Conservation (phyloP, 1,139 yeast genomes). For the Magnusiomyces suaveolens region DNA sequence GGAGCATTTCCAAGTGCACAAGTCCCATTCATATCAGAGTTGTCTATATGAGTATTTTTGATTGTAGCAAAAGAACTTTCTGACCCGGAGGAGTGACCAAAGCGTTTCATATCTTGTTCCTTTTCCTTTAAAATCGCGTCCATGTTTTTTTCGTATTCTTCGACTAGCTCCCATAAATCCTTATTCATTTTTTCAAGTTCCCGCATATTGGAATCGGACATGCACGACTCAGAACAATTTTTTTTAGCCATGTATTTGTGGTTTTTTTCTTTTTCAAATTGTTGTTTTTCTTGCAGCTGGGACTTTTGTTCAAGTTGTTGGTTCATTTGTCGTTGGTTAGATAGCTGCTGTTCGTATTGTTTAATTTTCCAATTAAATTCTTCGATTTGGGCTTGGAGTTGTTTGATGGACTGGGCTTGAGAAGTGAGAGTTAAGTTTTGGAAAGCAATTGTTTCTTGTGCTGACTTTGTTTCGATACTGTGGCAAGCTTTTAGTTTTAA, state of each 20-base stretch:
- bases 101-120: not conserved
- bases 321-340: not conserved
- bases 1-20: not conserved
- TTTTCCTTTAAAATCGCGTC: not conserved
- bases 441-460: not conserved
- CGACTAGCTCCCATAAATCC: not conserved
- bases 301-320: not conserved
- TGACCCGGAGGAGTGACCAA: not conserved
- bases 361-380: not conserved
- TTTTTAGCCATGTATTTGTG: not conserved
- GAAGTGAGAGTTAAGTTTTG: not conserved
- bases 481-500: not conserved
- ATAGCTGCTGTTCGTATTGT: not conserved
- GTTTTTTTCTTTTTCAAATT: not conserved
- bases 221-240: not conserved
- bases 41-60: not conserved
- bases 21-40: not conserved
- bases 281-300: not conserved
- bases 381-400: not conserved
- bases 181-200: conserved; percentile 1
- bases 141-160: conserved; percentile 1
- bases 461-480: not conserved
- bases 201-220: not conserved
- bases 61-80: not conserved
- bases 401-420: not conserved